Conservation (phyloP, 169 alveolate species). For the Hammondia hammondi region DNA sequence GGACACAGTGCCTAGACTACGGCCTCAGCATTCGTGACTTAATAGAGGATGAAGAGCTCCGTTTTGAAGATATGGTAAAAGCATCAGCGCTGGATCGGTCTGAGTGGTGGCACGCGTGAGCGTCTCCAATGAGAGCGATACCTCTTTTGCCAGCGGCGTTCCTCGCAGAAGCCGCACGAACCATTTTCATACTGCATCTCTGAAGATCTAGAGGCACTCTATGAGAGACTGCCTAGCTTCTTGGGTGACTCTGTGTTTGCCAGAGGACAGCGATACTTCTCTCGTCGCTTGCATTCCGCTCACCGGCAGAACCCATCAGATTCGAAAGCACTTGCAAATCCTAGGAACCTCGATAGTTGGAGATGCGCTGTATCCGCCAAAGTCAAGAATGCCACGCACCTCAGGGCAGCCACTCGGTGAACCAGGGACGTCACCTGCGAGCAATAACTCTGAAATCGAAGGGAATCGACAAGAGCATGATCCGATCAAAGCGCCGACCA, state of each 20-base stretch:
- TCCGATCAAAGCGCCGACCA: background rate
- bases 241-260: background rate
- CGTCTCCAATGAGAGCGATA: too few species aligned
- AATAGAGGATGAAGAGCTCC: too few species aligned
- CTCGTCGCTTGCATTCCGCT: slow-evolving; percentile 44
- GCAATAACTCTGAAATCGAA: background rate
- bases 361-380: background rate
- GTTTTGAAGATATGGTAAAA: too few species aligned
- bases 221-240: background rate
- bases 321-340: slow-evolving; percentile 49
- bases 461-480: background rate
- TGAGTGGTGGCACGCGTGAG: too few species aligned
- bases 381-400: background rate
- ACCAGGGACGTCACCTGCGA: too few species aligned
- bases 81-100: too few species aligned
- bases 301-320: slow-evolving; percentile 67
- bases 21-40: too few species aligned
- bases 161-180: background rate
- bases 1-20: too few species aligned
- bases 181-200: background rate
- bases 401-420: too few species aligned
- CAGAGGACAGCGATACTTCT: slow-evolving; percentile 14
- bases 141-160: too few species aligned
- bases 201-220: background rate
- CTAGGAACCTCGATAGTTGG: slow-evolving; percentile 12